These are phyloP conservation scores for Trichoderma atroviride DNA, from an alignment of 2,329 filamentous ascomycete genomes.

Conservation along the genomic window DNA sequence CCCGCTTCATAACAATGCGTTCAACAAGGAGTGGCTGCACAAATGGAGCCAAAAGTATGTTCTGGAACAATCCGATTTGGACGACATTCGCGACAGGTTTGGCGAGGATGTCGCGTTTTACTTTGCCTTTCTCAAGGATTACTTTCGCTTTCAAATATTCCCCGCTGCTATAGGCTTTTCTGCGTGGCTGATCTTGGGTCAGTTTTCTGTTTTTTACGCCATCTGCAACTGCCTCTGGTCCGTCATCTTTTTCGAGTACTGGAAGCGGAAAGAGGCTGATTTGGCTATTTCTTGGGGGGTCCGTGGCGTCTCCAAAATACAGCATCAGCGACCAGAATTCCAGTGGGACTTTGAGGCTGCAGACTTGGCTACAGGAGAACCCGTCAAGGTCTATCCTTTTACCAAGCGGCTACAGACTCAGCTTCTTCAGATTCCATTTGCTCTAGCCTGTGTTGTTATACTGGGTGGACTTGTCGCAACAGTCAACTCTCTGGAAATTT, in stretches of 20 bases:
- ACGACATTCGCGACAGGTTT: constrained; percentile 74
- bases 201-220: constrained; percentile 82
- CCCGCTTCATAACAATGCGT: constrained; percentile 74
- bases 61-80: constrained; percentile 67
- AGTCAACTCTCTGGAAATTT: constrained; percentile 92
- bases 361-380: constrained; percentile 82
- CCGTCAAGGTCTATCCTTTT: constrained; percentile 73
- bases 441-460: constrained; percentile 68
- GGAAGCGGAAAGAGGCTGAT: constrained; percentile 91
- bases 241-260: constrained; percentile 89
- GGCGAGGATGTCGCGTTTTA: constrained; percentile 90
- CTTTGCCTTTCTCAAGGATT: constrained; percentile 90
- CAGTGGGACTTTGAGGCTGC: constrained; percentile 73
- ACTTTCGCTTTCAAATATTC: constrained; percentile 83
- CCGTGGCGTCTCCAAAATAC: constrained; percentile 78
- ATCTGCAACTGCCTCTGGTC: constrained; percentile 82
- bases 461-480: constrained; percentile 81
- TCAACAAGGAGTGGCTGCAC: constrained; percentile 76
- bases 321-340: constrained; percentile 77
- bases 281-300: constrained; percentile 88
- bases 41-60: constrained; percentile 73
- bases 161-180: constrained; percentile 76
- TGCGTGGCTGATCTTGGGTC: constrained; percentile 80
- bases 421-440: constrained; percentile 82
- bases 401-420: constrained; percentile 76